Base-by-base conservation (phyloP, 345 rosid genomes). In the Cardamine chenopodiifolia region DNA sequence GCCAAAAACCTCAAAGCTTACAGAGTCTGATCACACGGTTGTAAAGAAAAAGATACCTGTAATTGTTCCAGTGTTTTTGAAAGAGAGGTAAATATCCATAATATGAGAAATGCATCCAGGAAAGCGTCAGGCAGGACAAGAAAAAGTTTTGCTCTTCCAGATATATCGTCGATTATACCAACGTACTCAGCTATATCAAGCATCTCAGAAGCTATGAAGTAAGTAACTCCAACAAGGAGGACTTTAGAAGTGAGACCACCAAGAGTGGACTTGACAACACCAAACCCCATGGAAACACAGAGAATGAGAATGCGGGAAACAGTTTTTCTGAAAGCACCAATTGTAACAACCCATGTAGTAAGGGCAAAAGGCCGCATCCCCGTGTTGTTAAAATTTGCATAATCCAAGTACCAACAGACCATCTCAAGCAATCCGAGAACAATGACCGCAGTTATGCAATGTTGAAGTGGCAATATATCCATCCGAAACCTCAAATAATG, bases 191-290 rank as follows among this genome's bases (percentile, higher is more conserved):
- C 87, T 53, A 92, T 84, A 81, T 92, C 88, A 53, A 92, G 90
- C 72, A 90, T 79, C 74, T 92, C 97, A 22, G 99, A 87, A 56
- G 99, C 99, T 75, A 95, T 62, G 74, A 95, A 92, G 81, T 92
- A 95, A 77, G 98, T 92, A 35, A 65, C 50, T 35, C 99, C 98
- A 79, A 92, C 82, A 68, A 92, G 90, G 65, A 95, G 86, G 74
- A 95, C 97, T 85, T 95, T 95, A 5, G 97, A 85, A 48, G 98
- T 91, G 80, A 95, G 94, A 65, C 97, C 99, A 65, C 99, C 99
- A 52, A 95, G 95, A 59, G 98, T 95, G 49, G 98, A 93, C 73
- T 97, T 81, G 29, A 95, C 97, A 72, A 95, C 99, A 76, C 99
- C 99, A 66, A 87, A 95, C 47, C 99, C 99, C 98, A 95, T 95